Base-by-base conservation (phyloP, 2,329 filamentous ascomycete genomes). In the Cercospora janseana region DNA sequence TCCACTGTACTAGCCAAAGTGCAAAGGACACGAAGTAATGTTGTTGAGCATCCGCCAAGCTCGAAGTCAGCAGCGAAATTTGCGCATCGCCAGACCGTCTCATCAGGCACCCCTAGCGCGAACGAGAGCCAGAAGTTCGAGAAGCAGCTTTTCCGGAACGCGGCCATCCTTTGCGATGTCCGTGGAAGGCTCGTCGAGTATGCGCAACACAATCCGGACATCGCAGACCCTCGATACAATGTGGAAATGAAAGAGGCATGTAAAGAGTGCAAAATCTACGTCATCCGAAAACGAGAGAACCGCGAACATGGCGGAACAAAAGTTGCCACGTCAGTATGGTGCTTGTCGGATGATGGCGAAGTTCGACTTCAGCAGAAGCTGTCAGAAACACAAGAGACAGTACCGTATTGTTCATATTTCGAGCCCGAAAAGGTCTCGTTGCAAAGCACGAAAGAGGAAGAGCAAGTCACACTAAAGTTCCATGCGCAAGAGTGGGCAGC, bases 391-490 rank as follows among this genome's bases (percentile, higher is more conserved):
- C 62, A 68, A 21, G 67, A 72, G 50, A 71, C 72, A 20, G 67
- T 75, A 4, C 73, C 73, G 0, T 75, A 73, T 55, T 68, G 69
- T 20, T 71, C 69, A 9, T 75, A 73, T 58, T 75, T 75, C 55
- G 67, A 68, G 5, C 66, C 70, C 0, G 63, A 67, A n/a, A 75
- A 75, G 50, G 68, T 75, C 12, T 68, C 67, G 6, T 58, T 76
- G 10, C 69, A 69, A 0, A 55, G 58, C 6, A 47, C 53, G 4
- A 46, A 53, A 9, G 32, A 51, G 12, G 53, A 51, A 2, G 61
- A 69, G 0, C 63, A 66, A 0, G 69, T 69, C 26, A 57, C 64
- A 20, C 64, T 76, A 9, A 66, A 64, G 15, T 74, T 72, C 46
- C 72, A 75, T 47, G 63, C 66, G 8, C 56, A 66, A 4, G 52